Base-by-base conservation (phyloP, 2,329 filamentous ascomycete genomes). In the Fusarium tjaetaba region DNA sequence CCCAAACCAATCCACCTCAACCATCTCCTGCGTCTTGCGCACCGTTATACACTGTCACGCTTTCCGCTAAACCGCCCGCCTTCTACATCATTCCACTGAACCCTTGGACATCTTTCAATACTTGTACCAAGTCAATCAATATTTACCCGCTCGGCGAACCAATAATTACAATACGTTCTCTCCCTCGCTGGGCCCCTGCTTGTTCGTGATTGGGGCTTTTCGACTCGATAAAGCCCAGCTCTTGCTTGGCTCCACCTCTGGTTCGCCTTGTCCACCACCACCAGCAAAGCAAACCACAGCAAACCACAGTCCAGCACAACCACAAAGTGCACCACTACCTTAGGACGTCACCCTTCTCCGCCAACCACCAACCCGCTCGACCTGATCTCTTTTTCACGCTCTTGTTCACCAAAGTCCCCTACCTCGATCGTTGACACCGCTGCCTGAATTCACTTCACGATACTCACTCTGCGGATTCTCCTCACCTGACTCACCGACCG, bases 201-300 rank as follows among this genome's bases (percentile, higher is more conserved):
- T 58, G 55, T 28, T 58, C 57, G 52, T 56, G 71, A 59, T 68
- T 68, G 42, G 69, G 55, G 53, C 60, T 72, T 68, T 52, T 30
- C 45, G 60, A 58, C 55, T 74, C 43, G 64, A 70, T 52, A 73
- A 70, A 65, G 59, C 51, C 68, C 67, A 70, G 67, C 67, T 70
- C 51, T 58, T 60, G 71, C 60, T 74, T 58, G 65, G 71, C 72
- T 75, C 72, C 72, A 75, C 72, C 61, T 68, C 42, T 59, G 41
- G 53, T 59, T 74, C 60, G 65, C 71, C 72, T 72, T 62, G 57
- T 61, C 53, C 59, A 74, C 65, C 72, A 69, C 56, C 38, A 69
- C 45, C 34, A 28, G 36, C 51, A 61, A 36, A 61, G 61, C 30
- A 34, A n/a, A 61, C 24, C 56, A 71, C 43, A 52, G 49, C 26